Percentiles rank a stretch among this genome's conserved stretches.
phyloP scores from a whole-genome alignment of 371 early-diverging fungal genomes.

The Mortierella sp. region DNA sequence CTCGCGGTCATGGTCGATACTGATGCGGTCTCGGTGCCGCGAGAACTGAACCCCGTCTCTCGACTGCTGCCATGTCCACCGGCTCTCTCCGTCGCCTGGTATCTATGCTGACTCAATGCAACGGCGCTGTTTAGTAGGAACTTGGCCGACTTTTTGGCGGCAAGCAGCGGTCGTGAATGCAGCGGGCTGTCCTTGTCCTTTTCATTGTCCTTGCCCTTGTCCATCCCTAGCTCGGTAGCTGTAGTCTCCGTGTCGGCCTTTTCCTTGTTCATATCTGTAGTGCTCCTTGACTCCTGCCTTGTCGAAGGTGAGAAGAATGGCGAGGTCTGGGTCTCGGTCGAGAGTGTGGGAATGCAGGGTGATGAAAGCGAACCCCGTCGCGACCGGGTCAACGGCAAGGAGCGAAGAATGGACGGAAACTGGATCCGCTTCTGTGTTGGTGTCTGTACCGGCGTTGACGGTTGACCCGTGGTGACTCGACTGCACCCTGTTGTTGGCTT shows the following conservation, averaged over 20 bases:
- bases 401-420: not conserved
- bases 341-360: constrained; percentile 8
- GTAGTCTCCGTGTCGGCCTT: too few species aligned
- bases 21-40: not conserved
- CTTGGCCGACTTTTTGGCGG: constrained; percentile 14
- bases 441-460: not conserved
- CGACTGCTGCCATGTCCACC: too few species aligned
- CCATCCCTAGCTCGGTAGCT: too few species aligned
- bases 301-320: not conserved
- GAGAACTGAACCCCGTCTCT: too few species aligned
- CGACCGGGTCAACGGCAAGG: constrained; percentile 3
- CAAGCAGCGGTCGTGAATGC: too few species aligned
- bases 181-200: too few species aligned
- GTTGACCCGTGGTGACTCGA: not conserved
- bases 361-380: constrained; percentile 23
- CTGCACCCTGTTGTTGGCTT: not conserved
- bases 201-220: too few species aligned
- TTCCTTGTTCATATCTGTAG: too few species aligned
- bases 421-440: not conserved
- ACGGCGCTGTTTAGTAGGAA: constrained; percentile 9
- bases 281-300: too few species aligned
- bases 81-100: too few species aligned
- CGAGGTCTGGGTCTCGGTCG: not conserved
- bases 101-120: constrained; percentile 7
- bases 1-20: too few species aligned